phyloP scores from a whole-genome alignment of 768 basidiomycete genomes.

The Pholiota conissans region DNA sequence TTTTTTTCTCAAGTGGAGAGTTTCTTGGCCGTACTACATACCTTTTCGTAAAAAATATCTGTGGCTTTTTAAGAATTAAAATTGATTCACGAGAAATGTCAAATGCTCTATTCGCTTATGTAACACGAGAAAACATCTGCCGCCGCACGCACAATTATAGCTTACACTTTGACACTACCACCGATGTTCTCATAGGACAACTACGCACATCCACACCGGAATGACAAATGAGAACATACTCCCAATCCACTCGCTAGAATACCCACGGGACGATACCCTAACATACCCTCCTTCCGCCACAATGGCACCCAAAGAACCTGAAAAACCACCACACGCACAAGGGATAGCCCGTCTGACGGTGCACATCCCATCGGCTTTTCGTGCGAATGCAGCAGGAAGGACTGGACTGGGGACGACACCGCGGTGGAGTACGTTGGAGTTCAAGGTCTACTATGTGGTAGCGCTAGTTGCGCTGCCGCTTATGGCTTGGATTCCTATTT shows the following conservation, averaged over 20 bases:
- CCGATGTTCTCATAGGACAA: neutral
- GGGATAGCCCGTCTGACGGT: slow-evolving; percentile 26
- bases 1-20: too few relatives aligned
- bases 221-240: slow-evolving; percentile 5
- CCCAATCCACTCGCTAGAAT: neutral
- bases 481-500: slow-evolving; percentile 77
- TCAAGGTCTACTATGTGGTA: slow-evolving; percentile 69
- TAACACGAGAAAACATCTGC: neutral
- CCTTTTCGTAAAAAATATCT: too few relatives aligned
- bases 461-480: slow-evolving; percentile 62
- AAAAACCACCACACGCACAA: slow-evolving; percentile 12
- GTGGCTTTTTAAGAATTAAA: too few relatives aligned
- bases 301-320: slow-evolving; percentile 2
- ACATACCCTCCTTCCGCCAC: neutral
- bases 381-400: slow-evolving; percentile 14
- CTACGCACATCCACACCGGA: neutral
- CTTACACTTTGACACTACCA: neutral
- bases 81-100: too few relatives aligned
- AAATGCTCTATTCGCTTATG: too few relatives aligned
- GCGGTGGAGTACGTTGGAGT: slow-evolving; percentile 83
- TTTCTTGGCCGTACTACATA: too few relatives aligned
- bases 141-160: neutral
- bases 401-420: slow-evolving; percentile 32
- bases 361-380: slow-evolving; percentile 25
- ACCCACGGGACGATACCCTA: neutral